phyloP scores from a whole-genome alignment of 148 eudicot species.

The Cornus suecica region DNA sequence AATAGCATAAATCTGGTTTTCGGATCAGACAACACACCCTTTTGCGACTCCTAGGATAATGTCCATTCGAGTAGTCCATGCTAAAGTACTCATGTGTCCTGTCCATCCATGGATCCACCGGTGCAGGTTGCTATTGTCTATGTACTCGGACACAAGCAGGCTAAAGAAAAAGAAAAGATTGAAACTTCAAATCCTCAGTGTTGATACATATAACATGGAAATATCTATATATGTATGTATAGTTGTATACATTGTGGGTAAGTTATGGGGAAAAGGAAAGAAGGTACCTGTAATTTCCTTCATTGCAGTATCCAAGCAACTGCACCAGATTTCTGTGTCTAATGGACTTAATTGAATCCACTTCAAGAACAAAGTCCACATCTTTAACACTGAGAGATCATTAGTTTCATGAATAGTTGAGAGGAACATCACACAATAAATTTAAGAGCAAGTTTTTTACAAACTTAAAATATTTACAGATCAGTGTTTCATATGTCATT shows the following conservation, averaged over 20 bases:
- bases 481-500: too few species aligned
- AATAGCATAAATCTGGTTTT: not conserved
- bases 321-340: constrained; percentile 48
- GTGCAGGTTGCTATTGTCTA: constrained; percentile 42
- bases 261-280: not conserved
- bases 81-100: constrained; percentile 25
- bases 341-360: constrained; percentile 30
- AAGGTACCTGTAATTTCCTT: constrained; percentile 34
- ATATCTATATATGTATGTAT: too few species aligned
- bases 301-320: constrained; percentile 37
- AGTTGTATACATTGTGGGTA: too few species aligned
- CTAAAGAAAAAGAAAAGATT: constrained; percentile 9
- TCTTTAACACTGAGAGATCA: constrained; percentile 22
- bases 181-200: not conserved
- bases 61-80: constrained; percentile 41
- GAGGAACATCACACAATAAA: not conserved
- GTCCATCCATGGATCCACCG: constrained; percentile 45
- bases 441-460: not conserved
- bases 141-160: constrained; percentile 45
- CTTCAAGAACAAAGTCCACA: constrained; percentile 29
- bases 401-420: not conserved
- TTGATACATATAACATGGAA: not conserved
- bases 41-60: constrained; percentile 44
- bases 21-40: constrained; percentile 23
- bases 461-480: too few species aligned